A percentile compares a stretch with the other conserved stretches of the same genome.
Evolutionary conservation across 2,329 filamentous ascomycete species (phyloP).

Genomic region (Fusarium sp.): DNA sequence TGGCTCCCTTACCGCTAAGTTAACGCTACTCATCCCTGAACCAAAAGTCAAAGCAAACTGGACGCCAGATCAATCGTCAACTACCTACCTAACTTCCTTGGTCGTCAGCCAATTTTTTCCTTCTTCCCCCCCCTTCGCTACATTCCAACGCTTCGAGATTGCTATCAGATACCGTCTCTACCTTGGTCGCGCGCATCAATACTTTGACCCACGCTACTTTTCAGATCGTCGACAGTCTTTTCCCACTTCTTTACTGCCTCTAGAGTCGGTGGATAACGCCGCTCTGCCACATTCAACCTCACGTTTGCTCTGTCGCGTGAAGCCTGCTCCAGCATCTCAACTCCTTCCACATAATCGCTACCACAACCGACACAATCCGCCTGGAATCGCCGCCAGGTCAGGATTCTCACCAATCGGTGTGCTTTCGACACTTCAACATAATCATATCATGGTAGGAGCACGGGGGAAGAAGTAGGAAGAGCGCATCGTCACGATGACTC

Average conservation of each 20-base stretch:
- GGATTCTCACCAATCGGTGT: slow-evolving; percentile 5
- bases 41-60: slow-evolving; percentile 42
- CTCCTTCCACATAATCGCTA: slow-evolving; percentile 28
- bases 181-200: slow-evolving; percentile 29
- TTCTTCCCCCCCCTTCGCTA: slow-evolving; percentile 33
- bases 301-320: slow-evolving; percentile 56
- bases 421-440: slow-evolving; percentile 44
- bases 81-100: slow-evolving; percentile 48
- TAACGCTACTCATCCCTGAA: slow-evolving; percentile 46
- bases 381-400: slow-evolving; percentile 16
- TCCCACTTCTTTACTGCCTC: slow-evolving; percentile 36
- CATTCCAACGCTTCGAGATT: slow-evolving; percentile 35
- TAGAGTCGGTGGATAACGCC: slow-evolving; percentile 44
- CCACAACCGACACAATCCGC: slow-evolving; percentile 12
- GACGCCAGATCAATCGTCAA: slow-evolving; percentile 42
- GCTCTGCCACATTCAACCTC: slow-evolving; percentile 41
- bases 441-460: slow-evolving; percentile 68
- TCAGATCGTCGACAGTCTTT: slow-evolving; percentile 35
- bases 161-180: slow-evolving; percentile 31
- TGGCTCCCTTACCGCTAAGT: slow-evolving; percentile 40
- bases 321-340: slow-evolving; percentile 44
- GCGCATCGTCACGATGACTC: slow-evolving; percentile 76
- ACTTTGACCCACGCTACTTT: slow-evolving; percentile 13
- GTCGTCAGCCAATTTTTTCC: slow-evolving; percentile 40
- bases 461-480: slow-evolving; percentile 64